Conservation (phyloP, 345 rosid species). For the Salix koriyanagi region DNA sequence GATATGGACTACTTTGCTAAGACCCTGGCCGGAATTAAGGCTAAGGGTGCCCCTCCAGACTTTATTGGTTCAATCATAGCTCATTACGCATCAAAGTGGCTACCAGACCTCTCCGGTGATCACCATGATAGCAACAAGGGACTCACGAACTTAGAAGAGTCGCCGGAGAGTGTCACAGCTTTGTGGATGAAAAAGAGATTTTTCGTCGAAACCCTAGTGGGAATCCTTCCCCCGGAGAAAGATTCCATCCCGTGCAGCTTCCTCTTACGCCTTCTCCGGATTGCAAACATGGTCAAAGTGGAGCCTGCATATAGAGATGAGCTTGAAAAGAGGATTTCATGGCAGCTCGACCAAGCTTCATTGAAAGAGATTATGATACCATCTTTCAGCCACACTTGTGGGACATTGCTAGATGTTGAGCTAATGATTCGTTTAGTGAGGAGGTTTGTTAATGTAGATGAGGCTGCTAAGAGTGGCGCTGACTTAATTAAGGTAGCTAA, state of each 20-base stretch:
- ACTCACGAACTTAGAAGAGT: slow-evolving; percentile 20
- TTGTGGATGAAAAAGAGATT: slow-evolving; percentile 70
- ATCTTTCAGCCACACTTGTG: slow-evolving; percentile 76
- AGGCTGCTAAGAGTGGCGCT: slow-evolving; percentile 42
- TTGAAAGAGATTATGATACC: slow-evolving; percentile 88
- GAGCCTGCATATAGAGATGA: slow-evolving; percentile 49
- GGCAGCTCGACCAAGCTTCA: slow-evolving; percentile 87
- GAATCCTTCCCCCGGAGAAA: slow-evolving; percentile 78
- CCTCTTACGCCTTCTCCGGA: slow-evolving; percentile 75
- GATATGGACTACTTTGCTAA: slow-evolving; percentile 79
- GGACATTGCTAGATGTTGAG: slow-evolving; percentile 72
- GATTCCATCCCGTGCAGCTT: slow-evolving; percentile 77
- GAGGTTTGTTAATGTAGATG: slow-evolving; percentile 49
- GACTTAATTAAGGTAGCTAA: slow-evolving; percentile 66
- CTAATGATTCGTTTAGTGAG: slow-evolving; percentile 60
- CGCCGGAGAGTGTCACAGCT: slow-evolving; percentile 57
- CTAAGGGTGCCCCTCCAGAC: slow-evolving; percentile 76
- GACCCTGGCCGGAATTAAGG: slow-evolving; percentile 64
- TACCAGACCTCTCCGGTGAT: slow-evolving; percentile 58
- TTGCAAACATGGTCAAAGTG: slow-evolving; percentile 68
- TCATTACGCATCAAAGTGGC: slow-evolving; percentile 84
- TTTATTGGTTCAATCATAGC: slow-evolving; percentile 75
- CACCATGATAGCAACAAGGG: slow-evolving; percentile 4
- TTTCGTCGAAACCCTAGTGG: slow-evolving; percentile 67
- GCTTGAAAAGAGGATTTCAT: slow-evolving; percentile 67